Percentiles rank a stretch among this genome's conserved stretches.
phyloP scores from a whole-genome alignment of 2,329 filamentous ascomycete genomes.

The Paraphoma sp. region DNA sequence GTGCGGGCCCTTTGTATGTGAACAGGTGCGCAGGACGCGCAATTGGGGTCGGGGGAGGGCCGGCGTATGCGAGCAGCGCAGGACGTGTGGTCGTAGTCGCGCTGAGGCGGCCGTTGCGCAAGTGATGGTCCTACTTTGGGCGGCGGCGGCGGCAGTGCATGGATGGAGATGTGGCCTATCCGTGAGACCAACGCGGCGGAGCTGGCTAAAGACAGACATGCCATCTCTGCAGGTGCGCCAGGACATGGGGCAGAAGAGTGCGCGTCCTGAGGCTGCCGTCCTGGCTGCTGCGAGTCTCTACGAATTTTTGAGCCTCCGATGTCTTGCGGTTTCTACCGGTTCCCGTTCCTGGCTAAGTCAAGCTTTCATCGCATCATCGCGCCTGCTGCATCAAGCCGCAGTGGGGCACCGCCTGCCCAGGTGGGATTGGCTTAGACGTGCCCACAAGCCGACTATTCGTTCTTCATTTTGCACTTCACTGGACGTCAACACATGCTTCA shows the following conservation, averaged over 20 bases:
- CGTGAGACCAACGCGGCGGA: conserved; percentile 34
- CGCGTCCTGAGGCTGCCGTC: conserved; percentile 19
- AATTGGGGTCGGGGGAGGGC: conserved; percentile 22
- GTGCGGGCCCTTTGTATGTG: conserved; percentile 28
- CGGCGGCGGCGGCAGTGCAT: no score
- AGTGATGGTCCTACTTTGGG: conserved; percentile 3
- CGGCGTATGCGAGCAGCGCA: conserved; percentile 11
- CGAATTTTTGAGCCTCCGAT: conserved; percentile 24
- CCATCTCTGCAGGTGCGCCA: conserved; percentile 42
- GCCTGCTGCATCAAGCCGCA: conserved; percentile 8
- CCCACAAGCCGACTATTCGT: neutral
- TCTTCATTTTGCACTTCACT: neutral
- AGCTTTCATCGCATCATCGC: conserved; percentile 19
- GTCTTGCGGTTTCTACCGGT: conserved; percentile 24
- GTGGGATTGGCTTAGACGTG: neutral
- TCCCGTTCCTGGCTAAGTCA: conserved; percentile 21
- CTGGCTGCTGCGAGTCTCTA: conserved; percentile 15
- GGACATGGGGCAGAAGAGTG: conserved; percentile 34
- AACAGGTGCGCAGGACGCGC: conserved; percentile 42
- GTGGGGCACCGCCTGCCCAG: conserved; percentile 9
- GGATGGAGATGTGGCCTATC: conserved; percentile 26
- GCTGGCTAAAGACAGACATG: conserved; percentile 39
- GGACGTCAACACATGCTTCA: neutral
- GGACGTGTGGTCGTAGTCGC: conserved; percentile 25
- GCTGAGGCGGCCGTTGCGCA: conserved; percentile 19